phyloP scores from a whole-genome alignment of 2,329 filamentous ascomycete genomes.

The Colletotrichum zoysiae region DNA sequence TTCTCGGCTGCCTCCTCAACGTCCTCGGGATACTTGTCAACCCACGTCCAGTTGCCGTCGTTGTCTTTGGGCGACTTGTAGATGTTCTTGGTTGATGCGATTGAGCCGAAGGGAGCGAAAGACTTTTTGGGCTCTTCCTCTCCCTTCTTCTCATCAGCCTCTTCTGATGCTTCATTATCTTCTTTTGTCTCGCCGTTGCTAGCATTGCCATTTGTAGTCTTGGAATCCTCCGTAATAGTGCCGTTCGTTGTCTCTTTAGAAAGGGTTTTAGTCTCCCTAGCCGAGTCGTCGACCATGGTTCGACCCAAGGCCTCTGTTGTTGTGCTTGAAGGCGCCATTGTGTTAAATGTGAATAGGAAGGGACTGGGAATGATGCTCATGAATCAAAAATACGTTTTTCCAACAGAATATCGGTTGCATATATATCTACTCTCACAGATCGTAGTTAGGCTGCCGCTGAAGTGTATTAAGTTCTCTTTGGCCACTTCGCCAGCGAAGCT shows the following conservation, averaged over 20 bases:
- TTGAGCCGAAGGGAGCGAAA: slow-evolving; percentile 49
- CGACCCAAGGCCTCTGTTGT: slow-evolving; percentile 22
- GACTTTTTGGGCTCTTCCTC: slow-evolving; percentile 45
- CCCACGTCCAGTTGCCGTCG: slow-evolving; percentile 66
- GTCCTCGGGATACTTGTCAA: slow-evolving; percentile 66
- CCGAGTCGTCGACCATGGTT: slow-evolving; percentile 10
- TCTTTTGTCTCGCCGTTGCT: slow-evolving; percentile 2
- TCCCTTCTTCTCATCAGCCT: slow-evolving; percentile 39
- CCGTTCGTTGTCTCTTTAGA: slow-evolving; percentile 15
- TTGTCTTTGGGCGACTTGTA: slow-evolving; percentile 60
- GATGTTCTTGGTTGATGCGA: slow-evolving; percentile 57
- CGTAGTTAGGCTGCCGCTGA: background rate
- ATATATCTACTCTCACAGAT: slow-evolving; percentile 5
- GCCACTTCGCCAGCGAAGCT: background rate
- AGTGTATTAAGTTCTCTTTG: slow-evolving; percentile 5
- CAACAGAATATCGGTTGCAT: background rate
- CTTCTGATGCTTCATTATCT: slow-evolving; percentile 41
- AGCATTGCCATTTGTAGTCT: background rate
- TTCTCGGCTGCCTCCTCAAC: slow-evolving; percentile 70
- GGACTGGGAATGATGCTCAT: background rate
- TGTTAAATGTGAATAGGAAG: background rate
- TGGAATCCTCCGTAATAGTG: background rate
- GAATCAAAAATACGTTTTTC: background rate
- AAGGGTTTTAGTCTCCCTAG: background rate
- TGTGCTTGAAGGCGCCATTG: slow-evolving; percentile 33